phyloP scores from a whole-genome alignment of 225 moss, liverwort and hornwort species.

The Bryum argenteum region DNA sequence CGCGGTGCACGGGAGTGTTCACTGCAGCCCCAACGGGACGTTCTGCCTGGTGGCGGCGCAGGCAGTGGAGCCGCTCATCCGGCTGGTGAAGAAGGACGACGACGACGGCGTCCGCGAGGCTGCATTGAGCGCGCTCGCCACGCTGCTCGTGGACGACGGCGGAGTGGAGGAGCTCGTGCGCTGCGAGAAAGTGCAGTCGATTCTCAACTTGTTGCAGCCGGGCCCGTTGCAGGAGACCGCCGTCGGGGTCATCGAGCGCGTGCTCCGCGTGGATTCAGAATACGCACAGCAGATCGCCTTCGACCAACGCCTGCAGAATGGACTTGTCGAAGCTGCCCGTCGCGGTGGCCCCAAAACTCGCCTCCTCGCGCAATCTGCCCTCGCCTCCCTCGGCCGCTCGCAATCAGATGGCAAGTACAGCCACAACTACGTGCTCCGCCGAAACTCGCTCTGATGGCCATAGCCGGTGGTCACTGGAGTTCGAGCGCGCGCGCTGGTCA shows the following conservation, averaged over 20 bases:
- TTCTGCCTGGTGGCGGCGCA: constrained; percentile 37
- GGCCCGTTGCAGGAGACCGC: constrained; percentile 33
- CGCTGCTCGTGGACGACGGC: constrained; percentile 30
- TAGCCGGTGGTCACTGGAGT: neutral
- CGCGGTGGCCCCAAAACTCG: constrained; percentile 18
- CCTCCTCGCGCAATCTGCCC: constrained; percentile 29
- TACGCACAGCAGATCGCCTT: constrained; percentile 23
- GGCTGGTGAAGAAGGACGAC: constrained; percentile 39
- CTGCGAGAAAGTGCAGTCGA: constrained; percentile 33
- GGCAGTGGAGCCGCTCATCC: constrained; percentile 19
- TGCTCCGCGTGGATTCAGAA: constrained; percentile 21
- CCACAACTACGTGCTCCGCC: neutral
- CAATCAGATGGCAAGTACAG: neutral
- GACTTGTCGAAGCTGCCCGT: constrained; percentile 25
- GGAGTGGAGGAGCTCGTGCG: constrained; percentile 33
- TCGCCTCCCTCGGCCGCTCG: constrained; percentile 13
- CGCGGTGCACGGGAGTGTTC: constrained; percentile 22
- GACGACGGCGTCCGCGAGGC: constrained; percentile 29
- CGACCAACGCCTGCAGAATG: constrained; percentile 21
- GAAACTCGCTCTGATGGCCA: neutral
- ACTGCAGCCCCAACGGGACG: constrained; percentile 27
- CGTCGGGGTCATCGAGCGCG: constrained; percentile 37
- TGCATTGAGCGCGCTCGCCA: constrained; percentile 30
- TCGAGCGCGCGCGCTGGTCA: too few relatives aligned
- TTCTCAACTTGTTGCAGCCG: constrained; percentile 27